Conservation (phyloP, 2,329 filamentous ascomycete genomes). For the Calonectria hongkongensis region DNA sequence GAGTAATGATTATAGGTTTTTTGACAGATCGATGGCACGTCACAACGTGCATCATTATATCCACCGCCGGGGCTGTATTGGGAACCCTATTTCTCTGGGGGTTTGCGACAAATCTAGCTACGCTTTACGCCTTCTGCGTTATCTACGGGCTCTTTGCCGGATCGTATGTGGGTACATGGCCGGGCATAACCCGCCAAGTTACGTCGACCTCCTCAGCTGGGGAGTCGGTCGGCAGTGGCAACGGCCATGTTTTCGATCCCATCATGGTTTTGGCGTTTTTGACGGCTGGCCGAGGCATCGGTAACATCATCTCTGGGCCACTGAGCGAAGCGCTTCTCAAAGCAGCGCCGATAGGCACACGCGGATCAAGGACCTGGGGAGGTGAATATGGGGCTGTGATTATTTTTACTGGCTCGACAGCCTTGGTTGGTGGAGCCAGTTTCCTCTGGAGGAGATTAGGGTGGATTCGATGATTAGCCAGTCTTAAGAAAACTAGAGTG, state of each 20-base stretch:
- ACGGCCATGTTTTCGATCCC: conserved; percentile 58
- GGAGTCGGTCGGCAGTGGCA: conserved; percentile 17
- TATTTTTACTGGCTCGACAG: conserved; percentile 69
- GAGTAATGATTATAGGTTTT: conserved; percentile 63
- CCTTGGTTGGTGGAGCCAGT: conserved; percentile 44
- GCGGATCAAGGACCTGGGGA: conserved; percentile 63
- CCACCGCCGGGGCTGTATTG: conserved; percentile 70
- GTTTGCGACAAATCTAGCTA: conserved; percentile 66
- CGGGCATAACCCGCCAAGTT: conserved; percentile 68
- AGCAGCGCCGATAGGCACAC: conserved; percentile 62
- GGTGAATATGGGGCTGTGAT: conserved; percentile 69
- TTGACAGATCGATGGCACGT: conserved; percentile 70
- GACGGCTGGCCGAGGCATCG: conserved; percentile 73
- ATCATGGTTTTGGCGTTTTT: conserved; percentile 73
- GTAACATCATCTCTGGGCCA: conserved; percentile 74
- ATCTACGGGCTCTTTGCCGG: conserved; percentile 78
- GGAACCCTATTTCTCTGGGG: conserved; percentile 77
- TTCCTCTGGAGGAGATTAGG: conserved; percentile 46
- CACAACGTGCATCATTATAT: conserved; percentile 70
- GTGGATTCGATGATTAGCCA: conserved; percentile 63
- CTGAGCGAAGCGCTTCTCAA: conserved; percentile 70
- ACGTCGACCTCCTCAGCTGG: conserved; percentile 35
- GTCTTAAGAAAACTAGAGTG: too few species aligned
- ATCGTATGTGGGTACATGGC: conserved; percentile 76
- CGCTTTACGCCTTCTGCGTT: conserved; percentile 76